These are phyloP conservation scores for Didymella pomorum DNA, from an alignment of 2,329 filamentous ascomycete genomes.

Conservation along the genomic window DNA sequence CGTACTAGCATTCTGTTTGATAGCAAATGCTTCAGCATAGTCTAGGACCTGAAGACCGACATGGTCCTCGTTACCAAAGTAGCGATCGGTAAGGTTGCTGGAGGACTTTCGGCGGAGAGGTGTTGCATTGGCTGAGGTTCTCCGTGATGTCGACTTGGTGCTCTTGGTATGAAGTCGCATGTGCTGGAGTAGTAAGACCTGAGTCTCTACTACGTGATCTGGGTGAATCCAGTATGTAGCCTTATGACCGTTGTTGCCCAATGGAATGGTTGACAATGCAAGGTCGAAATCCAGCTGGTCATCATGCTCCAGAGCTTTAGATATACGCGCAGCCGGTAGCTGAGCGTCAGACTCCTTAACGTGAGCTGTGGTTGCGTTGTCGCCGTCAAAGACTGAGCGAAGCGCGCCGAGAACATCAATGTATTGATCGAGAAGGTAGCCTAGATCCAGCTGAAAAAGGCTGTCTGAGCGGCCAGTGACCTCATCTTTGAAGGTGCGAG, in stretches of 20 bases:
- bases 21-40: constrained; percentile 56
- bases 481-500: constrained; percentile 70
- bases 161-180: constrained; percentile 52
- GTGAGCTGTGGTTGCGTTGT: constrained; percentile 26
- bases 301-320: constrained; percentile 50
- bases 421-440: constrained; percentile 59
- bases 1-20: constrained; percentile 56
- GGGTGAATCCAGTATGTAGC: constrained; percentile 64
- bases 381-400: constrained; percentile 54
- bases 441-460: constrained; percentile 74
- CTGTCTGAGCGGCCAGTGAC: constrained; percentile 72
- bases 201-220: constrained; percentile 63
- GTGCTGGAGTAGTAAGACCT: constrained; percentile 61
- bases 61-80: constrained; percentile 46
- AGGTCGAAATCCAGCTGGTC: constrained; percentile 60
- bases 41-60: constrained; percentile 58
- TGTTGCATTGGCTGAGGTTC: constrained; percentile 32
- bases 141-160: constrained; percentile 26
- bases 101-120: constrained; percentile 40
- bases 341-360: constrained; percentile 27
- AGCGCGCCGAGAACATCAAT: constrained; percentile 57
- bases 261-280: constrained; percentile 56
- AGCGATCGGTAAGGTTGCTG: constrained; percentile 31
- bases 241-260: constrained; percentile 56
- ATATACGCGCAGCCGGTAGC: constrained; percentile 47